Base-by-base conservation (phyloP, 2,329 filamentous ascomycete genomes). In the Tolypocladium inflatum region DNA sequence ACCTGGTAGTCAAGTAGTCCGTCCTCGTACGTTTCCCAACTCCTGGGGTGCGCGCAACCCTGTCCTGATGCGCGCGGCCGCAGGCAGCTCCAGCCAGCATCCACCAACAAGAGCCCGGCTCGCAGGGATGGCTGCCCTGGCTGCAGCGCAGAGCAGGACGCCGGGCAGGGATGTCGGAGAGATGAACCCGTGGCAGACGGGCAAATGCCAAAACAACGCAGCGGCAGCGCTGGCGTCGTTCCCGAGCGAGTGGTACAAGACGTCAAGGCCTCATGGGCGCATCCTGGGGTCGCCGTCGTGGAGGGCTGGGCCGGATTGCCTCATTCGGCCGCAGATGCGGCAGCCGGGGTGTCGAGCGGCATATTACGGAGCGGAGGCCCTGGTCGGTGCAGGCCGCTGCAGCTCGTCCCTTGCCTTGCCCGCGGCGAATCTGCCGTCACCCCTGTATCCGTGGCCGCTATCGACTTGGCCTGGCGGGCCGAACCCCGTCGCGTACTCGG, bases 181-280 rank as follows among this genome's bases (percentile, higher is more conserved):
- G 42, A 48, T 15, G 41, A 43, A 53, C 15, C 26, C 39, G 19
- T 15, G 33, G 1, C 45, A 58, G 45, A 65, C 59, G n/a, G 45
- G n/a, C 26, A n/a, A 21, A 35, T 6, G 23, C 26, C 48, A n/a
- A 9, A 13, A 26, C 15, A 35, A 48, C 30, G 42, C 39, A 54
- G 33, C 17, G 9, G 19, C 51, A 50, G 51, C 33, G 17, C 42
- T 39, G 42, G 35, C 37, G 8, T 57, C 45, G 45, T 37, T 56
- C 43, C 57, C 57, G 54, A 45, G 54, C 48, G 48, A 39, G 57
- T 58, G 57, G 57, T 55, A 58, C 57, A 56, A 41, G 39, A 50
- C 54, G 54, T 35, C 54, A 58, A 55, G 48, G 57, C 54, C 57
- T 53, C 54, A 56, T 41, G 57, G 57, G 26, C 17, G 48, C 55